phyloP scores from a whole-genome alignment of 768 basidiomycete species.

The Pleurotus djamor region DNA sequence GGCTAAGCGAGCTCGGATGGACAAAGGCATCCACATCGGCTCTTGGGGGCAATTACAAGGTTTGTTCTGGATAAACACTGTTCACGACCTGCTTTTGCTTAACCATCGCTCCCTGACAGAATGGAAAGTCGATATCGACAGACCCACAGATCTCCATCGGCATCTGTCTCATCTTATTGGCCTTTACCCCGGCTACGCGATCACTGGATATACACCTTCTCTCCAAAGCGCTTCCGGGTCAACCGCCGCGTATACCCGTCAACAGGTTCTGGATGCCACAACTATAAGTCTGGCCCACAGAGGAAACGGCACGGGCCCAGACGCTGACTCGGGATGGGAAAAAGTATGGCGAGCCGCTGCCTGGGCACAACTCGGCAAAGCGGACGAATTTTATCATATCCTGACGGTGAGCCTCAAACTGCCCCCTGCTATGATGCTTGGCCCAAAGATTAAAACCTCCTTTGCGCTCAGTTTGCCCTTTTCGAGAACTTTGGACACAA shows the following conservation, averaged over 20 bases:
- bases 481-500: slow-evolving; percentile 61
- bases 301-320: slow-evolving; percentile 70
- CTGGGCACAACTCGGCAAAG: slow-evolving; percentile 71
- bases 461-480: slow-evolving; percentile 48
- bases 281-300: slow-evolving; percentile 59
- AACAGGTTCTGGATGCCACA: slow-evolving; percentile 57
- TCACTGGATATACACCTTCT: slow-evolving; percentile 49
- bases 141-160: slow-evolving; percentile 62
- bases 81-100: not conserved
- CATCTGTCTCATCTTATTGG: slow-evolving; percentile 79
- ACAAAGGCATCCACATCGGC: slow-evolving; percentile 72
- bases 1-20: slow-evolving; percentile 60
- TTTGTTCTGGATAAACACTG: slow-evolving; percentile 15
- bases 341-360: slow-evolving; percentile 75
- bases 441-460: not conserved
- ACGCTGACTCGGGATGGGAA: slow-evolving; percentile 78
- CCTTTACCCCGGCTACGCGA: slow-evolving; percentile 74
- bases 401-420: slow-evolving; percentile 52
- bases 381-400: slow-evolving; percentile 56
- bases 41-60: slow-evolving; percentile 80
- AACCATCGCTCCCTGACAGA: slow-evolving; percentile 34
- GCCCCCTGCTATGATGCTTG: not conserved
- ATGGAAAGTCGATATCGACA: slow-evolving; percentile 77
- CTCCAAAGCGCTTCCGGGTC: slow-evolving; percentile 42
- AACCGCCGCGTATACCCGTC: slow-evolving; percentile 41